A percentile compares a stretch with the other conserved stretches of the same genome.
These are phyloP conservation scores for Marasmius tenuissimus DNA, from an alignment of 1,284 basidiomycete genomes.

Conservation along the genomic window DNA sequence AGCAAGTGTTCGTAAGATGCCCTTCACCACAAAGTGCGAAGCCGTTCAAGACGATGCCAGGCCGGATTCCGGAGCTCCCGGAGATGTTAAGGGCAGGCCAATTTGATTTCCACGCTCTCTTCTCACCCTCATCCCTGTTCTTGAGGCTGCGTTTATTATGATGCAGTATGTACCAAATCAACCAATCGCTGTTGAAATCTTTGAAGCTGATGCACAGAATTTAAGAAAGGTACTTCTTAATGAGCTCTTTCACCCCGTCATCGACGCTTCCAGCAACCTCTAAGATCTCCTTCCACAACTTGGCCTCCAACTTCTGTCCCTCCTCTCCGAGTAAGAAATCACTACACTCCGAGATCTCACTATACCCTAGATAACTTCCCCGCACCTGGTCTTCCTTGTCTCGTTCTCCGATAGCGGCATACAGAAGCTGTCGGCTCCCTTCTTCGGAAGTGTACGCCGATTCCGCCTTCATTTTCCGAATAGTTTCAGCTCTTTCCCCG, in stretches of 20 bases:
- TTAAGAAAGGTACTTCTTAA: not conserved
- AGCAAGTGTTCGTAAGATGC: too few relatives aligned
- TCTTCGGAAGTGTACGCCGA: constrained; percentile 37
- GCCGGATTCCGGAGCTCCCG: too few relatives aligned
- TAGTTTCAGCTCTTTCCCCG: constrained; percentile 13
- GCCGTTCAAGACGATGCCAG: too few relatives aligned
- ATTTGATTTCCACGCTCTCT: too few relatives aligned
- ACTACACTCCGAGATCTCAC: constrained; percentile 13
- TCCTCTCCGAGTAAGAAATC: constrained; percentile 29
- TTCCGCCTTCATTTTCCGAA: constrained; percentile 21
- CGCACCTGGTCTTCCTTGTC: constrained; percentile 15
- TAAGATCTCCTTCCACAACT: constrained; percentile 37
- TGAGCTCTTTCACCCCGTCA: not conserved
- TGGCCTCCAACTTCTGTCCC: constrained; percentile 38
- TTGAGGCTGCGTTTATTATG: too few relatives aligned
- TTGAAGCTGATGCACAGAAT: too few relatives aligned
- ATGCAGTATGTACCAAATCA: too few relatives aligned
- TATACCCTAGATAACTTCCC: constrained; percentile 15
- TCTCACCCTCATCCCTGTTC: too few relatives aligned
- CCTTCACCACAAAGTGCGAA: too few relatives aligned
- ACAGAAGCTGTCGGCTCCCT: constrained; percentile 42
- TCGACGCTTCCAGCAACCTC: not conserved
- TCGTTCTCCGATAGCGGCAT: constrained; percentile 35
- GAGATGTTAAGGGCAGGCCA: too few relatives aligned
- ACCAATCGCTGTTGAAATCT: too few relatives aligned